phyloP scores from a whole-genome alignment of 1,284 basidiomycete genomes.

The Termitomyces sp. region DNA sequence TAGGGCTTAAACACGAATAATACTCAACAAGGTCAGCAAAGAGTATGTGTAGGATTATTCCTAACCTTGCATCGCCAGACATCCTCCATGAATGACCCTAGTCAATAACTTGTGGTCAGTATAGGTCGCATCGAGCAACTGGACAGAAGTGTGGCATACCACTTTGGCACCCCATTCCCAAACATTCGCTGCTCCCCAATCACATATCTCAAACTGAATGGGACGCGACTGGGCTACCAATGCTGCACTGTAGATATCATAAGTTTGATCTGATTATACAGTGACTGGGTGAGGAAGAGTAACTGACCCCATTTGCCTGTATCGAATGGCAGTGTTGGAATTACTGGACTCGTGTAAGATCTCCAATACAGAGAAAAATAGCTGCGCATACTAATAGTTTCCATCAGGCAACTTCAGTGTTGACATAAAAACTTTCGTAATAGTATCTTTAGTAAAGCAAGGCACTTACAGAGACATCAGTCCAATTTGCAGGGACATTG shows the following conservation, averaged over 20 bases:
- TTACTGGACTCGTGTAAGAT: slow-evolving; percentile 30
- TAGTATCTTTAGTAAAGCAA: background rate
- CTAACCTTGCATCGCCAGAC: slow-evolving; percentile 41
- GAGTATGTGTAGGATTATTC: background rate
- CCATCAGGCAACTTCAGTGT: slow-evolving; percentile 31
- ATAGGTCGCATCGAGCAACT: background rate
- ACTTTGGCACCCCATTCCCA: slow-evolving; percentile 53
- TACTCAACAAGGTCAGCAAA: background rate
- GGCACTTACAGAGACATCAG: slow-evolving; percentile 34
- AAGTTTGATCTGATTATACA: background rate
- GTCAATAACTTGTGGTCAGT: background rate
- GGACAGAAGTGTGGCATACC: slow-evolving; percentile 22
- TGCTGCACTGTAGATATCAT: slow-evolving; percentile 31
- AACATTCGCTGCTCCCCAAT: slow-evolving; percentile 48
- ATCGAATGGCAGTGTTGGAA: slow-evolving; percentile 52
- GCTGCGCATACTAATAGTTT: slow-evolving; percentile 46
- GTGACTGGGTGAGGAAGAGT: background rate
- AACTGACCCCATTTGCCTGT: slow-evolving; percentile 49
- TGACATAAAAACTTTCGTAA: background rate
- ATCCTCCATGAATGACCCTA: slow-evolving; percentile 57
- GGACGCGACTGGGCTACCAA: slow-evolving; percentile 36
- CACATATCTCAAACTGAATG: slow-evolving; percentile 46
- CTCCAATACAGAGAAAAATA: background rate
- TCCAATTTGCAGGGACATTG: slow-evolving; percentile 50
- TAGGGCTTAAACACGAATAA: slow-evolving; percentile 27